Base-by-base conservation (phyloP, 768 basidiomycete genomes). In the Sarcodon aspratus region DNA sequence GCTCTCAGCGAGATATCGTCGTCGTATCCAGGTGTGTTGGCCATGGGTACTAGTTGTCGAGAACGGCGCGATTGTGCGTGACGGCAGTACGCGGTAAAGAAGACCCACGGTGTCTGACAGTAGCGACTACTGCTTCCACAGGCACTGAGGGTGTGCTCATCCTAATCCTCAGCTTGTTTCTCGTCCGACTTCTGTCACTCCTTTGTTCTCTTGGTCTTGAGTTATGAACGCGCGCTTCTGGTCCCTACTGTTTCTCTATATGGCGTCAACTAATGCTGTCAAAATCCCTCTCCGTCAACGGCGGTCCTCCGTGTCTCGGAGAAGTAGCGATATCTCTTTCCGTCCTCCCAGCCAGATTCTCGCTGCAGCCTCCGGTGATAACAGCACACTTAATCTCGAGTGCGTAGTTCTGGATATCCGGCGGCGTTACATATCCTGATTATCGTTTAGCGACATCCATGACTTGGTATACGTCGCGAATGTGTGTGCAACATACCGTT, bases 401-500 rank as follows among this genome's bases (percentile, higher is more conserved):
- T 80, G 50, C 12, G 70, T 63, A 47, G 34, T 9, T 36, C 36
- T 11, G 9, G 32, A 15, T 9, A 33, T 11, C 4, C 21, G 40
- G 9, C 15, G 9, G n/a, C 12, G 8, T 15, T 7, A 10, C 12
- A 36, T 33, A 18, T 42, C 45, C 33, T 9, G 34, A 8, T 40
- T 34, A 35, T 1, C 46, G 49, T 50, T 21, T 50, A 90, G 86
- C 57, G 78, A 83, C 53, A 74, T 80, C 27, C 75, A 80, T 52
- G 89, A 91, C 65, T 60, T 91, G 63, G 72, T 91, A 50, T 92
- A 92, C 56, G 74, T 88, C 49, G 75, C 80, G 48, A 80, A 90
- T 59, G 85, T 86, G 56, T 64, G 82, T 67, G 7, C n/a, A 12
- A 11, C 12, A 32, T 36, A 9, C 40, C 2, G 13, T 15, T 34